Base-by-base conservation (phyloP, 371 early-diverging fungal genomes). In the Saksenaea oblongispora region DNA sequence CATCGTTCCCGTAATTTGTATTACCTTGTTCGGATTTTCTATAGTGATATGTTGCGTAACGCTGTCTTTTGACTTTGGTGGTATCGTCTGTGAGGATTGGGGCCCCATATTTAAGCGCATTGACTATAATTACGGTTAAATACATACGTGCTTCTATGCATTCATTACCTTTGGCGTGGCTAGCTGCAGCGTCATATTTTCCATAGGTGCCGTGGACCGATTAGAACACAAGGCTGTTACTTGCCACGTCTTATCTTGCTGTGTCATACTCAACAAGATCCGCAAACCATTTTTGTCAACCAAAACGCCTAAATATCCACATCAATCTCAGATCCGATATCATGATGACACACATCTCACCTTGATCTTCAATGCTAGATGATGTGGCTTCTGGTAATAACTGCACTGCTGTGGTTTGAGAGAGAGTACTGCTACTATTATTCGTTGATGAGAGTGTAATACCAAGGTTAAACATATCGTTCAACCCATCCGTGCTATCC, bases 51-150 rank as follows among this genome's bases (percentile, higher is more conserved):
- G 67, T 67, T 92, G 92, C 36, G 66, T 76, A 11, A 87, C 84
- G 37, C 80, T 70, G 11, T 78, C 68, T 39, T 77, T 75, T 35
- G 89, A 88, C 54, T 86, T 75, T 28, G 91, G 78, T 35, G 84
- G 78, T 15, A 91, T 70, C 3, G 69, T 62, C 7, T 82, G 78
- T 4, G 84, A 82, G 1, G 89, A 84, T 9, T 84, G 78, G 26
- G 86, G 82, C 15, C 85, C 85, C 80, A 91, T 73, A n/a, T 80
- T 78, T 58, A 91, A 69, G 61, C 89, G 87, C 69, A 91, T 78
- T 3, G 82, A 53, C 88, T 81, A 66, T 0, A 22, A 3, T 15
- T 11, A 28, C 13, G 1, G n/a, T 27, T 5, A 18, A 31, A 28
- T 24, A 55, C 26, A 2, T 28, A 54, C 8, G 27, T 9, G 1